Evolutionary conservation across 2,329 filamentous ascomycete genomes (phyloP).

Genomic region (Trichoderma afroharzianum): DNA sequence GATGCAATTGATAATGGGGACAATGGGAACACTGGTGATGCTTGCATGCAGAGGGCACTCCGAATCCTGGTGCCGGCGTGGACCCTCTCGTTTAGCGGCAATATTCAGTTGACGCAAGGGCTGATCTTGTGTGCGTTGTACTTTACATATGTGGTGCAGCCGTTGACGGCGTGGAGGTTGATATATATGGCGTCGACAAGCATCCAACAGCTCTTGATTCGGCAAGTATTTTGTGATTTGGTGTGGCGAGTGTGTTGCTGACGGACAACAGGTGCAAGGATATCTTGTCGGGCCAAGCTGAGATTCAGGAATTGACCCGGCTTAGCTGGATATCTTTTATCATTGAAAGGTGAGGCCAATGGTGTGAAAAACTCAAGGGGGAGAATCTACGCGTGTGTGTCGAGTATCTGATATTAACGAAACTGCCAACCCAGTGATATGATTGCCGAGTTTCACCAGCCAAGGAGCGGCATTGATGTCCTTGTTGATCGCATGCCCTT

Average conservation of each 20-base stretch:
- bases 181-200: constrained; percentile 23
- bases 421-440: constrained; percentile 19
- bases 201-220: constrained; percentile 21
- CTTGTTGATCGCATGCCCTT: constrained; percentile 26
- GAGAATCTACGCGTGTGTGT: not conserved
- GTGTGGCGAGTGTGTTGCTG: not conserved
- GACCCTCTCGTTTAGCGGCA: constrained; percentile 18
- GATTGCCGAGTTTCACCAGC: constrained; percentile 26
- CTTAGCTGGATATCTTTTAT: constrained; percentile 27
- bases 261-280: constrained; percentile 9
- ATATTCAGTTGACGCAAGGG: constrained; percentile 17
- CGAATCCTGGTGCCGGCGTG: constrained; percentile 20
- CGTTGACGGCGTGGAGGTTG: constrained; percentile 22
- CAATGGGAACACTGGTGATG: constrained; percentile 14
- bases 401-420: not conserved
- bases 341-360: constrained; percentile 23
- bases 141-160: constrained; percentile 20
- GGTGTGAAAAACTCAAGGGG: not conserved
- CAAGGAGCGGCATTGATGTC: constrained; percentile 26
- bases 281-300: constrained; percentile 10
- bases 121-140: constrained; percentile 21
- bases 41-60: constrained; percentile 15
- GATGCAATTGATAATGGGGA: constrained; percentile 5
- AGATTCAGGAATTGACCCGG: constrained; percentile 22
- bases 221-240: not conserved